Evolutionary conservation across 257 asterid species (phyloP).

Genomic region (Fraxinus pennsylvanica): DNA sequence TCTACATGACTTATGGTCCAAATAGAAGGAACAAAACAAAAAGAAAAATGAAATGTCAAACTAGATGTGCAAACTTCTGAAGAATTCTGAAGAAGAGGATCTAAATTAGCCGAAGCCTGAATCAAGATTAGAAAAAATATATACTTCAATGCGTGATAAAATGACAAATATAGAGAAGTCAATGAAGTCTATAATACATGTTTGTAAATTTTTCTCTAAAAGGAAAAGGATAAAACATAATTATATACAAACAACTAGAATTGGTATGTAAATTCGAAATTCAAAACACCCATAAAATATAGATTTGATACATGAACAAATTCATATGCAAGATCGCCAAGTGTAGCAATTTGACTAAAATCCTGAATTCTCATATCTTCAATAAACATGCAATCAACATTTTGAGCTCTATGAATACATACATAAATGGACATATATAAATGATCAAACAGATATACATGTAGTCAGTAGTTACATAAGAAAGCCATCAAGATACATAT

Average conservation of each 20-base stretch:
- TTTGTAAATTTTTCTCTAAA: background rate
- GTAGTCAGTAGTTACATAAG: no score
- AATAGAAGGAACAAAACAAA: background rate
- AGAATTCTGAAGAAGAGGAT: background rate
- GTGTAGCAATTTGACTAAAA: conserved; percentile 27
- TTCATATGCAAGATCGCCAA: conserved; percentile 35
- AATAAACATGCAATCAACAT: conserved; percentile 32
- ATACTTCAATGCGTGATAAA: background rate
- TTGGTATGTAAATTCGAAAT: conserved; percentile 1
- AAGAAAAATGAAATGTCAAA: no score
- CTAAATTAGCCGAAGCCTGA: background rate
- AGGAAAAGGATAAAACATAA: background rate
- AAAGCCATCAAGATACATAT: background rate
- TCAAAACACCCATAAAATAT: conserved; percentile 7
- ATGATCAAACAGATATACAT: conserved; percentile 4
- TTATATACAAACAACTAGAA: conserved; percentile 14
- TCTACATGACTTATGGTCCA: background rate
- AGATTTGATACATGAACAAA: conserved; percentile 23
- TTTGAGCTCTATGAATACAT: conserved; percentile 10
- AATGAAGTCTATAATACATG: background rate
- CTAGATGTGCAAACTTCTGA: background rate
- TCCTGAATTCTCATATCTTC: conserved; percentile 30
- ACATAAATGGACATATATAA: conserved; percentile 2
- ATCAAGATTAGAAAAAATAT: background rate
- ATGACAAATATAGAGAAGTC: background rate